Evolutionary conservation across 495 filamentous ascomycete genomes (phyloP), one percentile per base, ranked within the genome.

Genomic region (Amorphotheca resinae): DNA sequence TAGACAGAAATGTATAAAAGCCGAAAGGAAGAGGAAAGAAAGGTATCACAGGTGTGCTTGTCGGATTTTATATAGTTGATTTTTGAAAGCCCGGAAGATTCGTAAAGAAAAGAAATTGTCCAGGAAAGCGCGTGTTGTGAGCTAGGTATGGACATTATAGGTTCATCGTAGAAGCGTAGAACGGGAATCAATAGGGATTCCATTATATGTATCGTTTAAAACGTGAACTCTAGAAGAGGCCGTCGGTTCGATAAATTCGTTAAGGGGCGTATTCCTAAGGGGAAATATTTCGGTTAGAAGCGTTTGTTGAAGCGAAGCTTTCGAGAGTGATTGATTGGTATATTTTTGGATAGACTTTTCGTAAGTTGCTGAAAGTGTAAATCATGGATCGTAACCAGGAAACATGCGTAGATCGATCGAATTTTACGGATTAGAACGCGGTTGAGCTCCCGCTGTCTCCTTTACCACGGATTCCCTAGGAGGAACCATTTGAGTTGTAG

Each of bases 141-240:
- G 11, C 28, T 35, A 41, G 21, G 32, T 35, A 41, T 25, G 32
- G 32, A 42, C 45, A 41, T 48, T 41, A 48, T 6, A 36, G n/a
- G n/a, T n/a, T n/a, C n/a, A n/a, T n/a, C 37, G 28, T 41, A 15
- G 9, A 33, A n/a, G 45, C 17, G 30, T 17, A 31, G 41, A 14
- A 21, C 16, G 17, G 21, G 30, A 25, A 31, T 18, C 20, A 45
- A 38, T 37, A 33, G n/a, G 18, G 22, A 14, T 45, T 21, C 37
- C 20, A 41, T 36, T 48, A 52, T 16, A 22, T 47, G 33, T 44
- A 41, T 38, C 44, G 30, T 41, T 38, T 40, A 44, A 41, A 26
- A 44, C 49, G 49, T 52, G 44, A 52, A 33, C 34, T 52, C 49
- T 52, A 52, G 35, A 32, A 40, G 25, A 18, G 21, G 38, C 22